Percentiles rank a stretch among this genome's conserved stretches.
These are phyloP conservation scores for Russula ochroleuca DNA, from an alignment of 768 basidiomycete species.

Conservation along the genomic window DNA sequence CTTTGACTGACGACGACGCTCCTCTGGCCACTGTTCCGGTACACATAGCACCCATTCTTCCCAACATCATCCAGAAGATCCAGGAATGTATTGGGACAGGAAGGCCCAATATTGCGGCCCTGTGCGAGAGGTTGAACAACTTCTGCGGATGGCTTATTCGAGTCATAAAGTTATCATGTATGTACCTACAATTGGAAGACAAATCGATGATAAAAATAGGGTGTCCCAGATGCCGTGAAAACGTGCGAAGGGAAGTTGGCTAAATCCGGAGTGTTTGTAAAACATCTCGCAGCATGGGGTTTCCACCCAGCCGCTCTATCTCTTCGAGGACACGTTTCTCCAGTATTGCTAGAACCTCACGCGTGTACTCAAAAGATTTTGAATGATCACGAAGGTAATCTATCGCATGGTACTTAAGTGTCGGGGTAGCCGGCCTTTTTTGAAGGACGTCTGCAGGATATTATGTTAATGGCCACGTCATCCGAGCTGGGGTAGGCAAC, in stretches of 20 bases:
- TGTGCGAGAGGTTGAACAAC: background rate
- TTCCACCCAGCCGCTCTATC: slow-evolving; percentile 73
- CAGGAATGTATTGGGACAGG: background rate
- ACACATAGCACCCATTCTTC: too few species aligned
- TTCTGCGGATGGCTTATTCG: background rate
- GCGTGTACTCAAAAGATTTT: slow-evolving; percentile 84
- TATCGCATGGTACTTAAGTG: slow-evolving; percentile 77
- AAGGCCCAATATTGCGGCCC: background rate
- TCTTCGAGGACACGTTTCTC: slow-evolving; percentile 66
- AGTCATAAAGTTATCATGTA: background rate
- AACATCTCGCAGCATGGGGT: slow-evolving; percentile 53
- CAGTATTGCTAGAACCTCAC: slow-evolving; percentile 59
- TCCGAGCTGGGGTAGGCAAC: slow-evolving; percentile 32
- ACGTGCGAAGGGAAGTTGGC: slow-evolving; percentile 30
- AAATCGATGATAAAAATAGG: background rate
- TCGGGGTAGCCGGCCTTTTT: slow-evolving; percentile 70
- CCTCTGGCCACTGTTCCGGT: background rate
- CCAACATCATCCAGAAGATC: background rate
- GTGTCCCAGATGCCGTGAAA: background rate
- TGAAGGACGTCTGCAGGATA: slow-evolving; percentile 73
- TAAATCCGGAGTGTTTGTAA: slow-evolving; percentile 44
- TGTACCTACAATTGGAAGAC: background rate
- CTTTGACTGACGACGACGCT: background rate
- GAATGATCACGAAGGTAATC: slow-evolving; percentile 66
- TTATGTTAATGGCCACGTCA: background rate